Conservation (phyloP, 73 alveolate genomes). For the Paramecium octaurelia region DNA sequence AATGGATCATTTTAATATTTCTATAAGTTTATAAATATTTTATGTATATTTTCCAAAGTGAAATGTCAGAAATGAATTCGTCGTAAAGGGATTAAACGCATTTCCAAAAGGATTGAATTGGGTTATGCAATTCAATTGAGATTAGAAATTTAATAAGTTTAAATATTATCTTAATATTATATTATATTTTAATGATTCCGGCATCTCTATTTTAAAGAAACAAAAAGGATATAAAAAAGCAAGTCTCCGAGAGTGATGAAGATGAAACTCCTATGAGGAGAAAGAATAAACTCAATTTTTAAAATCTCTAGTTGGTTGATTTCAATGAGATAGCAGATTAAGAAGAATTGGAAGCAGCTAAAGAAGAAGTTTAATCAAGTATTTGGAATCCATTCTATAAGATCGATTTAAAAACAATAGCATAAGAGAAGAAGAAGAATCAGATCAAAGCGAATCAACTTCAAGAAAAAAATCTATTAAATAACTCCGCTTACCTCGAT, state of each 20-base stretch:
- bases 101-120: background rate
- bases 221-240: background rate
- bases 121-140: background rate
- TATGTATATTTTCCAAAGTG: background rate
- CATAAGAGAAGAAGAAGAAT: conserved; percentile 23
- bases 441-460: background rate
- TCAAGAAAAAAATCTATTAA: background rate
- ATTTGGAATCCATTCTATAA: background rate
- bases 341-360: background rate
- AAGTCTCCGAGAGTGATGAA: conserved; percentile 6
- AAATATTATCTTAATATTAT: background rate
- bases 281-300: background rate
- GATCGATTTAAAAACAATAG: background rate
- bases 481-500: background rate
- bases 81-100: background rate
- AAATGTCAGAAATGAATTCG: background rate
- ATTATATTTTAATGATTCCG: background rate
- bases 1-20: background rate
- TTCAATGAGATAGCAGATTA: background rate
- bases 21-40: background rate
- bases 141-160: background rate
- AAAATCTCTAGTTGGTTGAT: background rate
- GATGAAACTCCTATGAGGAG: conserved; percentile 14
- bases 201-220: background rate
- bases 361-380: background rate